Evolutionary conservation across 1,284 basidiomycete genomes (phyloP), one percentile per base, ranked within the genome.

Genomic region (Malassezia equina): DNA sequence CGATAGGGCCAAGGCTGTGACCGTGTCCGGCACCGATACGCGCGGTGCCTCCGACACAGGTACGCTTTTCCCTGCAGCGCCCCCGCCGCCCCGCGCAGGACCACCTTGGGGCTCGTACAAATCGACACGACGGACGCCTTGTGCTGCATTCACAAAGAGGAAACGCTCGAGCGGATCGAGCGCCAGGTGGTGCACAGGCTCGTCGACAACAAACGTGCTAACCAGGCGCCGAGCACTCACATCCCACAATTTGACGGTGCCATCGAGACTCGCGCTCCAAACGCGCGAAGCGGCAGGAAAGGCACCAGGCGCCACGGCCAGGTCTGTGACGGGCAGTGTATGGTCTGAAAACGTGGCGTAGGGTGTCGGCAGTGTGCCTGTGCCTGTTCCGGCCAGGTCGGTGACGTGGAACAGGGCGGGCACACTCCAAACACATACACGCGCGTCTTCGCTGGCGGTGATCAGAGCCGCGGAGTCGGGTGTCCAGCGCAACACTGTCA

Each of bases 241-340:
- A 64, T 90, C 86, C 88, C 89, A 91, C 42, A 90, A 76, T 86
- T 96, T 96, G 68, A 90, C 86, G n/a, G 86, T 87, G 59, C 88
- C 86, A 73, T 96, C 93, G 34, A 86, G 75, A 0, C 88, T 88
- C 6, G 86, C 82, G 0, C 90, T 88, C 65, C 91, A 80, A 32
- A 90, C 73, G 45, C 86, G 81, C 72, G 83, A 85, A 42, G 79
- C 80, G 15, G 64, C 55, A 0, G 90, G 88, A 74, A 90, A 91
- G 0, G 78, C 61, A 5, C 89, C 89, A 39, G 85, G 75, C 3
- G 89, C 88, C 61, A 90, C 84, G 17, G 80, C 75, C 31, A 96
- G 80, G 65, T 88, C 86, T 3, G 86, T 86, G 21, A 98, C 81
- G 6, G 87, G 85, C 2, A 96, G 80, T 0, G 90, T 93, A 73